Evolutionary conservation across 306 rosid genomes (phyloP), one percentile per base, ranked within the genome.

Genomic region (Gastrolobium bilobum): DNA sequence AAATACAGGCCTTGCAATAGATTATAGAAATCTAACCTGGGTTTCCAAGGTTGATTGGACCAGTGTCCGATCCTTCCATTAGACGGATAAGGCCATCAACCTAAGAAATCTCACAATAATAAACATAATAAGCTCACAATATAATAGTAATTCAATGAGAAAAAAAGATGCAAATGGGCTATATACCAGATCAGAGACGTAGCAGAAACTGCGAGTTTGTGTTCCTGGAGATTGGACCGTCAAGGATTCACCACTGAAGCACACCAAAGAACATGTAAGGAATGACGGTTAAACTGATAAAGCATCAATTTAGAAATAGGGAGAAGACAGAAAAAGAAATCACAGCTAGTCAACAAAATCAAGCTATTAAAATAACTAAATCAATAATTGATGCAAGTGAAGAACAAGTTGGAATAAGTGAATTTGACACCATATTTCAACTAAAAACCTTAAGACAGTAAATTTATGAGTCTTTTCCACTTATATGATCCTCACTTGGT

Each of bases 171-270:
- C 53, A 60, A 57, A 73, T 15, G 47, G 50, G 44, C 60, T 54
- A 67, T 54, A 68, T 78, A 92, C 97, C 96, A 92, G 81, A 82
- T 93, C 96, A 31, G 92, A 87, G 68, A 93, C 96, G 74, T 69
- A 93, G 63, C 97, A 93, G 85, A 93, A 93, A 81, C 97, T 93
- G 61, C 97, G 94, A 71, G 97, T 90, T 71, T 93, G 97, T 31
- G 97, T 89, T 78, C 97, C 97, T 4, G 96, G 96, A 59, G 85
- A 75, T 72, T 91, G 96, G 85, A 93, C 94, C 0, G 97, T 93
- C 90, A 93, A 85, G 60, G 90, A 77, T 67, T 93, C 97, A 48
- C 85, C 86, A 53, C 99, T 95, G 46, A 71, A 91, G 75, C 35
- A 60, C 72, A 72, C 50, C 85, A 86, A 78, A 30, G 14, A 71